These are phyloP conservation scores for Stachybotrys elegans DNA, from an alignment of 2,329 filamentous ascomycete genomes.

Conservation along the genomic window DNA sequence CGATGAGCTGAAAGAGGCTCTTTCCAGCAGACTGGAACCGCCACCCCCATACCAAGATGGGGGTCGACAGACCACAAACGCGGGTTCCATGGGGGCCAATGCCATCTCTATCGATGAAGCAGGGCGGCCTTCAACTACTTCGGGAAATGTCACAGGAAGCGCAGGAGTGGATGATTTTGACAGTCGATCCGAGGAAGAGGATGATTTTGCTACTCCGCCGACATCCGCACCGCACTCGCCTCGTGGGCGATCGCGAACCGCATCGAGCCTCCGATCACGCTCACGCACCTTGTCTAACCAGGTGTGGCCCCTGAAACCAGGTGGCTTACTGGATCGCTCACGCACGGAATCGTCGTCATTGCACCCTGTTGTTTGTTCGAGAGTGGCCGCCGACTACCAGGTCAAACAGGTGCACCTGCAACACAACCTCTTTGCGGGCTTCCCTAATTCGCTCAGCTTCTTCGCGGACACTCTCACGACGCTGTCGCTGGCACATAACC, in stretches of 20 bases:
- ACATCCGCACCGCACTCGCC: slow-evolving; percentile 46
- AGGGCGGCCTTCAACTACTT: slow-evolving; percentile 1
- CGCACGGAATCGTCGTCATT: slow-evolving; percentile 58
- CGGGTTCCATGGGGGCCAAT: slow-evolving; percentile 19
- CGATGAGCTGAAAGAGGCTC: slow-evolving; percentile 71
- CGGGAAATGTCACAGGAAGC: slow-evolving; percentile 9
- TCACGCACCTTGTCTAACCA: slow-evolving; percentile 41
- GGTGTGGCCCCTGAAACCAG: slow-evolving; percentile 50
- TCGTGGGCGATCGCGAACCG: slow-evolving; percentile 42
- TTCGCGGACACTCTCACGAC: slow-evolving; percentile 66
- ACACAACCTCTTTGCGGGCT: slow-evolving; percentile 66
- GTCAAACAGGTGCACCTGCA: slow-evolving; percentile 62
- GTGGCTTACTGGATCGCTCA: slow-evolving; percentile 66
- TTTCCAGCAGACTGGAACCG: slow-evolving; percentile 63
- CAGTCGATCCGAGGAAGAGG: slow-evolving; percentile 44
- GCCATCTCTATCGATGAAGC: slow-evolving; percentile 22
- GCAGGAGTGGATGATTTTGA: slow-evolving; percentile 31
- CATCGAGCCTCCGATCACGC: slow-evolving; percentile 37
- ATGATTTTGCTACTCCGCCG: slow-evolving; percentile 53
- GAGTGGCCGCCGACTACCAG: slow-evolving; percentile 21
- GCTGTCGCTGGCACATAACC: slow-evolving; percentile 72
- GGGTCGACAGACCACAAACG: slow-evolving; percentile 11
- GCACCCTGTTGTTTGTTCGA: slow-evolving; percentile 22
- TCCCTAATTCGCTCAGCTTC: slow-evolving; percentile 67
- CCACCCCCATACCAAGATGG: slow-evolving; percentile 35